A percentile compares a stretch with the other conserved stretches of the same genome.
phyloP scores from a whole-genome alignment of 345 rosid species.

The Syzygium grande region DNA sequence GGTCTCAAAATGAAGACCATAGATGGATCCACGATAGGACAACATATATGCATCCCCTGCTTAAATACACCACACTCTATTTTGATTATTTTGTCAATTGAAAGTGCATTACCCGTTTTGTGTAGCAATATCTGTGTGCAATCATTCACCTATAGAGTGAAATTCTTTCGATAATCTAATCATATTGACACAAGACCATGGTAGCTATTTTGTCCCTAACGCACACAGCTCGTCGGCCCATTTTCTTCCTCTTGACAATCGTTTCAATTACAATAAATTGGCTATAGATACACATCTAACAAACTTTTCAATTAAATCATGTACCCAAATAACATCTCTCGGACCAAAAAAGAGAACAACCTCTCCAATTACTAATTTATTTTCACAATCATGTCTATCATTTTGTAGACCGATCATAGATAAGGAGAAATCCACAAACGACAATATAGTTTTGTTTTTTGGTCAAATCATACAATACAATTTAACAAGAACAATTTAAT shows the following conservation, averaged over 20 bases:
- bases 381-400: neutral
- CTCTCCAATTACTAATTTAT: neutral
- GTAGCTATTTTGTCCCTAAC: neutral
- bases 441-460: neutral
- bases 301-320: too few species aligned
- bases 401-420: neutral
- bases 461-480: neutral
- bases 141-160: neutral
- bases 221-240: neutral
- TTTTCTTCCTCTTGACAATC: neutral
- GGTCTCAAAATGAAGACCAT: neutral
- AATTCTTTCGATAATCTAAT: neutral
- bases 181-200: neutral
- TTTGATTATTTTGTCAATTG: fast-evolving
- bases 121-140: fast-evolving
- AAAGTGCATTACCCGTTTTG: fast-evolving
- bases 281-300: neutral
- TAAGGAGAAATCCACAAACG: neutral
- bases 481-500: neutral
- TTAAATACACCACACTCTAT: neutral
- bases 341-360: too few species aligned
- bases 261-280: neutral
- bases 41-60: neutral
- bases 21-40: neutral
- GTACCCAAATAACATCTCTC: too few species aligned